Percentiles rank a stretch among this genome's conserved stretches.
These are phyloP conservation scores for Aspergillus cejpii DNA, from an alignment of 2,329 filamentous ascomycete species.

Conservation along the genomic window DNA sequence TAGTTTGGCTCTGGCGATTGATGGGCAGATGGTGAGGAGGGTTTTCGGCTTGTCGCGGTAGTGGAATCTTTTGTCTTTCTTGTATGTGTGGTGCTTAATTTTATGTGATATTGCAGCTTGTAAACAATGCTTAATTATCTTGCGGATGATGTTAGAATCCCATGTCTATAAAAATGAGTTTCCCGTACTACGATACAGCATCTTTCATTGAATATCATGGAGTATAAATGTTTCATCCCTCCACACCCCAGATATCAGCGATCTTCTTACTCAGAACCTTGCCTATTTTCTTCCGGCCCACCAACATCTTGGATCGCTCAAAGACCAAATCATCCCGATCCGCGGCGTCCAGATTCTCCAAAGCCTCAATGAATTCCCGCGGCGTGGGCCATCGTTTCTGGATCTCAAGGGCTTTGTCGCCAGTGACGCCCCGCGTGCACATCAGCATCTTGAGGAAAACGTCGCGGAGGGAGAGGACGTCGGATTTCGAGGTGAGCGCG, in stretches of 20 bases:
- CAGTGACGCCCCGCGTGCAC: slow-evolving; percentile 67
- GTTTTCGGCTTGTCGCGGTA: slow-evolving; percentile 12
- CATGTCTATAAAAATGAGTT: no score
- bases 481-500: slow-evolving; percentile 66
- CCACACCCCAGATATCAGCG: slow-evolving; percentile 62
- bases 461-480: slow-evolving; percentile 65
- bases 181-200: no score
- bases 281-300: slow-evolving; percentile 62
- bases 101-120: no score
- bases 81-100: background rate
- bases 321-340: slow-evolving; percentile 57
- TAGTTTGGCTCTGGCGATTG: slow-evolving; percentile 62
- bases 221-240: background rate
- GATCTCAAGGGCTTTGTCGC: slow-evolving; percentile 72
- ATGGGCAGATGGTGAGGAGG: slow-evolving; percentile 21
- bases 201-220: no score
- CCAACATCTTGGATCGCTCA: slow-evolving; percentile 49
- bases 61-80: background rate
- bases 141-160: no score
- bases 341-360: slow-evolving; percentile 49
- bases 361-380: slow-evolving; percentile 63
- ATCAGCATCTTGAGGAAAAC: slow-evolving; percentile 80
- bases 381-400: slow-evolving; percentile 74
- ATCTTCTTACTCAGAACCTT: slow-evolving; percentile 62
- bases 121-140: no score